A percentile compares a stretch with the other conserved stretches of the same genome.
Conservation (phyloP, 768 basidiomycete species). For the Asterophora lycoperdoides region DNA sequence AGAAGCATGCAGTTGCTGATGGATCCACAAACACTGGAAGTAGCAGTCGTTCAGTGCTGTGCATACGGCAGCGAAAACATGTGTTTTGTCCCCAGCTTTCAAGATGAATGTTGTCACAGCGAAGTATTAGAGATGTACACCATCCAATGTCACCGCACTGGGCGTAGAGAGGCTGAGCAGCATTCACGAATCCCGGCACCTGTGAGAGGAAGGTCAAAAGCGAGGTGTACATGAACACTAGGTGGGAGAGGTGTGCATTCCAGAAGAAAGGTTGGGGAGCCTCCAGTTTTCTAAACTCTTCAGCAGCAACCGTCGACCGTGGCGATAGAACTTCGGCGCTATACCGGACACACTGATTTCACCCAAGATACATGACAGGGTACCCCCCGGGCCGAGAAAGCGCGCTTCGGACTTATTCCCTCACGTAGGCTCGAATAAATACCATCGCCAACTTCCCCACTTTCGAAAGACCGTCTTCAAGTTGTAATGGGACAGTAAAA, state of each 20-base stretch:
- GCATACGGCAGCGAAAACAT: slow-evolving; percentile 35
- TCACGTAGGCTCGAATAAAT: slow-evolving; percentile 4
- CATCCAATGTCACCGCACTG: slow-evolving; percentile 54
- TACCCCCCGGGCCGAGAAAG: slow-evolving; percentile 2
- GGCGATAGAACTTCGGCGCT: slow-evolving; percentile 33
- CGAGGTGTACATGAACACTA: slow-evolving; percentile 45
- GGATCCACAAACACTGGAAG: slow-evolving; percentile 38
- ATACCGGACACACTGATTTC: slow-evolving; percentile 25
- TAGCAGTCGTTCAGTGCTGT: slow-evolving; percentile 32
- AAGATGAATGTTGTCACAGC: slow-evolving; percentile 14
- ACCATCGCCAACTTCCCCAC: background rate
- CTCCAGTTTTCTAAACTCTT: slow-evolving; percentile 12
- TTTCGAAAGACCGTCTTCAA: background rate
- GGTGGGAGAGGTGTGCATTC: slow-evolving; percentile 1
- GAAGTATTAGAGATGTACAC: slow-evolving; percentile 31
- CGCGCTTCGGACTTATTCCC: background rate
- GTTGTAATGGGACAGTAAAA: background rate
- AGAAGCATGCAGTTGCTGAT: background rate
- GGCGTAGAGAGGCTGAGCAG: slow-evolving; percentile 39
- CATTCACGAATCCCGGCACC: slow-evolving; percentile 40
- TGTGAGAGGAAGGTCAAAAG: slow-evolving; percentile 39
- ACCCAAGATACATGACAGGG: background rate
- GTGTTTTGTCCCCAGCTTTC: slow-evolving; percentile 36
- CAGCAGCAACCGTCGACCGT: background rate
- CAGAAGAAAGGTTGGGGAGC: slow-evolving; percentile 6